These are phyloP conservation scores for Cyberlindnera euphorbiae DNA, from an alignment of 805 yeast species.

Conservation along the genomic window DNA sequence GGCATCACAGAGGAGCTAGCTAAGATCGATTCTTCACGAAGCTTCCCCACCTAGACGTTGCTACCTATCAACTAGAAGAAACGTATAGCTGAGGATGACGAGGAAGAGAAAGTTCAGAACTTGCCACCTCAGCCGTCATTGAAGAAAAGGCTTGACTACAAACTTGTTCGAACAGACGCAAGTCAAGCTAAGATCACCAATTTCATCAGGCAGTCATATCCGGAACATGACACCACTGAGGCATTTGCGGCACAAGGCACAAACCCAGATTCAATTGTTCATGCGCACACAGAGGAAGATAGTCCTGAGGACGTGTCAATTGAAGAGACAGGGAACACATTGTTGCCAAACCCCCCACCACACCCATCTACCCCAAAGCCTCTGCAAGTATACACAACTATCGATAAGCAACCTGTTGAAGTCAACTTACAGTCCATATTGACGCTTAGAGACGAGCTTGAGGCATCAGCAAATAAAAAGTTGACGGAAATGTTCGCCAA, in stretches of 20 bases:
- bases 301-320: too few relatives aligned
- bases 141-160: constrained; percentile 49
- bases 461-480: constrained; percentile 39
- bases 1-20: constrained; percentile 47
- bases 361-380: too few relatives aligned
- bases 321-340: too few relatives aligned
- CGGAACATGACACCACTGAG: too few relatives aligned
- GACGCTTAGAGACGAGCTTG: constrained; percentile 49
- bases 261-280: not conserved
- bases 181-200: constrained; percentile 51
- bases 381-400: not conserved
- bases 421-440: constrained; percentile 56
- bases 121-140: constrained; percentile 5
- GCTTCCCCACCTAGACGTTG: constrained; percentile 60
- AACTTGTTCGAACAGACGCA: constrained; percentile 67
- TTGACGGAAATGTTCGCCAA: constrained; percentile 66
- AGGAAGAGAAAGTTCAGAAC: not conserved
- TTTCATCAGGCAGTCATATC: constrained; percentile 16
- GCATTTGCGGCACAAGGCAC: too few relatives aligned
- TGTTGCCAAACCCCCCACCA: too few relatives aligned
- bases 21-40: constrained; percentile 60
- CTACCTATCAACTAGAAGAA: constrained; percentile 31
- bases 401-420: constrained; percentile 28
- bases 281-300: not conserved
- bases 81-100: constrained; percentile 11